Conservation (phyloP, 1,284 basidiomycete genomes). For the Sanghuangporus sanghuang region DNA sequence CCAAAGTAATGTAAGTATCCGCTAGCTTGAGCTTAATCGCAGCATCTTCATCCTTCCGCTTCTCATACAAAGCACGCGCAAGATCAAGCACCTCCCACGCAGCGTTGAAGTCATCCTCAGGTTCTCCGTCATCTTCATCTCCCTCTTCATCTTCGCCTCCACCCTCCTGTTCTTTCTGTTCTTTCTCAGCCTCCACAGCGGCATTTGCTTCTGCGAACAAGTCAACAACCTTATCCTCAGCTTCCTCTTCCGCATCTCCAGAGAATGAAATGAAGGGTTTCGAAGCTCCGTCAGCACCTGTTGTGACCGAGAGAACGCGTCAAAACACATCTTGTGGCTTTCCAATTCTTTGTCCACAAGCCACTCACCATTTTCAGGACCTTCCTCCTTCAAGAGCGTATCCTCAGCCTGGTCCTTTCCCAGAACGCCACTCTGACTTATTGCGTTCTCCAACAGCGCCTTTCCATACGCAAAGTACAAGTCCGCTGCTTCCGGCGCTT, state of each 20-base stretch:
- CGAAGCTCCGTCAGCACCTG: conserved; percentile 30
- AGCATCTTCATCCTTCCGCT: conserved; percentile 53
- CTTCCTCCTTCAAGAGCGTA: conserved; percentile 39
- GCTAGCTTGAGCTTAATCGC: conserved; percentile 69
- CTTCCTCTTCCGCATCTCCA: conserved; percentile 61
- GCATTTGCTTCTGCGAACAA: conserved; percentile 53
- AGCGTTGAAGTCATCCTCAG: conserved; percentile 91
- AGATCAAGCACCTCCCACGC: conserved; percentile 92
- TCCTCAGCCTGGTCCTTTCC: conserved; percentile 73
- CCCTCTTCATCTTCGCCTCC: conserved; percentile 37
- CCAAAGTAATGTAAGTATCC: conserved; percentile 79
- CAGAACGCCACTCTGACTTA: conserved; percentile 74
- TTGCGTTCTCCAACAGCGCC: conserved; percentile 84
- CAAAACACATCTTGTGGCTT: neutral
- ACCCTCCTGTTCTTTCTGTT: conserved; percentile 32
- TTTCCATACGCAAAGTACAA: conserved; percentile 84
- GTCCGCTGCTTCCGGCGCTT: conserved; percentile 75
- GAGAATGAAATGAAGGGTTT: conserved; percentile 69
- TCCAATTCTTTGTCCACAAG: neutral
- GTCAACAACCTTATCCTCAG: conserved; percentile 50
- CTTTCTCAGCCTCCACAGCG: conserved; percentile 35
- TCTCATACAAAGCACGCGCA: conserved; percentile 78
- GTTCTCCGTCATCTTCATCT: conserved; percentile 57
- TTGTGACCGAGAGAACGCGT: conserved; percentile 12
- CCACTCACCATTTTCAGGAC: conserved; percentile 33